These are phyloP conservation scores for Decorospora gaudefroyi DNA, from an alignment of 2,329 filamentous ascomycete species.

Conservation along the genomic window DNA sequence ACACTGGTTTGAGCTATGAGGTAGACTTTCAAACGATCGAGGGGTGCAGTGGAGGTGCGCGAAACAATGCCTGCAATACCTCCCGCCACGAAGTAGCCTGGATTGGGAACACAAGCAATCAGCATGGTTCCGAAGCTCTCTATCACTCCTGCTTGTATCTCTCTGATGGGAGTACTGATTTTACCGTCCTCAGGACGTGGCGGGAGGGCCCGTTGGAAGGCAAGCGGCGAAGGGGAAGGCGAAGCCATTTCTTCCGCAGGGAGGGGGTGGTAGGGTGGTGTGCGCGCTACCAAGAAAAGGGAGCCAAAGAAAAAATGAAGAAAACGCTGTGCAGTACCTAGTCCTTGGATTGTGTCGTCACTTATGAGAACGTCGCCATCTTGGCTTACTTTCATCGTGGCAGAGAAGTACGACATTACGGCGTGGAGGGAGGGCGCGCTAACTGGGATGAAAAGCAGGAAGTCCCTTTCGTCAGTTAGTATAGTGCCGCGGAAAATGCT, in stretches of 20 bases:
- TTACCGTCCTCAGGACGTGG: slow-evolving; percentile 42
- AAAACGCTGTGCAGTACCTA: slow-evolving; percentile 79
- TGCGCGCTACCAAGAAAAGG: slow-evolving; percentile 68
- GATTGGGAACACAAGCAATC: slow-evolving; percentile 71
- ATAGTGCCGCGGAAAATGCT: background rate
- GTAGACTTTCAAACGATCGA: slow-evolving; percentile 97
- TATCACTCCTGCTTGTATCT: slow-evolving; percentile 35
- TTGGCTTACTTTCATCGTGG: slow-evolving; percentile 83
- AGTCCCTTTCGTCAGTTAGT: slow-evolving; percentile 63
- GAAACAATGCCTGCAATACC: slow-evolving; percentile 93
- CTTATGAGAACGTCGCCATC: slow-evolving; percentile 93
- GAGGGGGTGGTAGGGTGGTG: slow-evolving; percentile 47
- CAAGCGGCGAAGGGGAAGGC: slow-evolving; percentile 25
- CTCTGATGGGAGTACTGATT: slow-evolving; percentile 30
- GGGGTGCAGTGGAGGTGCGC: slow-evolving; percentile 89
- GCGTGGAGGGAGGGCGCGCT: slow-evolving; percentile 73
- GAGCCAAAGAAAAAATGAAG: slow-evolving; percentile 77
- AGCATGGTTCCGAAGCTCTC: slow-evolving; percentile 52
- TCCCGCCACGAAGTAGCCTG: slow-evolving; percentile 98
- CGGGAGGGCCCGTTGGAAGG: slow-evolving; percentile 42
- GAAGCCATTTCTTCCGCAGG: slow-evolving; percentile 37
- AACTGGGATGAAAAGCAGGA: slow-evolving; percentile 83
- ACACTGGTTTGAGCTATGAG: slow-evolving; percentile 85
- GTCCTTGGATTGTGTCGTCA: slow-evolving; percentile 86
- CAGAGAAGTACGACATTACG: slow-evolving; percentile 88